Evolutionary conservation across 805 yeast species (phyloP), one percentile per base, ranked within the genome.

Genomic region (Cyberlindnera euphorbiae): DNA sequence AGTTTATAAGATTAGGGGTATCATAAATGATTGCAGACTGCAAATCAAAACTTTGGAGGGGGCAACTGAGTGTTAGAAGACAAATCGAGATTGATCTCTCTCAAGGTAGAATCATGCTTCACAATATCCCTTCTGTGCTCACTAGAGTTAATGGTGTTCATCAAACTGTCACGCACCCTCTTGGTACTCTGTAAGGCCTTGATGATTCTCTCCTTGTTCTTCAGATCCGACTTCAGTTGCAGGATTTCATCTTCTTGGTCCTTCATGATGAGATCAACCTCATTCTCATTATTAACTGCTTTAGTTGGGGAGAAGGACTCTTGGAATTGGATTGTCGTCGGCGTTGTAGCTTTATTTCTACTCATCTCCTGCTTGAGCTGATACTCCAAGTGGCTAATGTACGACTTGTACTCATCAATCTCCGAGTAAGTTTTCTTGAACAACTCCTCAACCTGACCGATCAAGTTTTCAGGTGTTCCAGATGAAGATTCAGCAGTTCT

Each of bases 171-270:
- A 23, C 89, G 69, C 23, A 82, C 68, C 49, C 78, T 70, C 24
- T 76, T 69, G 3, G 85, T 75, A 30, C 82, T 75, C 24, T 80
- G 75, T 38, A 87, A 62, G 2, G 90, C 87, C 41, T 73, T 75
- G 39, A 88, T 83, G 45, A 88, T 79, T 30, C 79, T 77, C 47
- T 87, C 95, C 56, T 87, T 88, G 44, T 82, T 84, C 30, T 72
- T 69, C 26, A 84, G 51, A 29, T 73, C 67, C 33, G 75, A 80
- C 48, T 72, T 71, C 46, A 89, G 63, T 33, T 79, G 86, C 31
- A 60, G 49, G 11, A 88, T 74, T 50, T 83, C 90, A 32, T 78
- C 85, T 39, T 74, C 79, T 46, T 79, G 80, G 29, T 79, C 83
- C 42, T 67, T 66, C 38, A 78, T 49, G 8, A 76, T 30, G 7